Evolutionary conservation across 192 early-diverging fungal genomes (phyloP), one percentile per base, ranked within the genome.

Genomic region (Linnemannia schmuckeri): DNA sequence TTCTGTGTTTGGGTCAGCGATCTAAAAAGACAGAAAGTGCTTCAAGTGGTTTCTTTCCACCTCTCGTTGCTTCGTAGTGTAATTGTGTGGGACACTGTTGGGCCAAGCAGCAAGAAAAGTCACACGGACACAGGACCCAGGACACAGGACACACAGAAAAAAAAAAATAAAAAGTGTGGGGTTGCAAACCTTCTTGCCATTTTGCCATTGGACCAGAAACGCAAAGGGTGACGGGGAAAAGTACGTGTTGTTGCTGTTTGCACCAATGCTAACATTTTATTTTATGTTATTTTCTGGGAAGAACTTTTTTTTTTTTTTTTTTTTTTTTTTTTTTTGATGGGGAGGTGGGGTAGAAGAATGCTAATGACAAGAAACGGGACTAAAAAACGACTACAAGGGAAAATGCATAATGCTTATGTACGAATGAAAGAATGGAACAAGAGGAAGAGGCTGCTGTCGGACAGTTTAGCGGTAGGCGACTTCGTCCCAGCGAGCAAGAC

Each of bases 1-100:
- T 9, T 87, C 88, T 38, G 75, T 85, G 5, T 91, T 88, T 84
- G 89, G 88, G 24, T 79, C 88, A 7, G 89, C 78, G 0, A 85
- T 88, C 55, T 88, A 74, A 47, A n/a, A 15, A 52, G 4, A 52
- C 7, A 52, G 20, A 52, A 52, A n/a, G 27, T 37, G 37, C 37
- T 37, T 37, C 37, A 37, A 61, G 61, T 15, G 49, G 49, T 20
- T 52, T 20, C 47, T 5, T 22, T 22, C 15, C 4, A 10, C 30
- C 12, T 13, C 4, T 66, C 27, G 30, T 66, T 2, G 27, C 61
- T 66, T 33, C 10, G 61, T 27, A 30, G 61, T 13, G 9, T 33
- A 61, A 24, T 66, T 66, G 61, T 33, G 33, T 35, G 61, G 30
- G 33, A 33, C 61, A 66, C 55, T 13, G 27, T 66, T 66, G 61